Conservation (phyloP, 371 early-diverging fungal genomes). For the Mucor mucedo region DNA sequence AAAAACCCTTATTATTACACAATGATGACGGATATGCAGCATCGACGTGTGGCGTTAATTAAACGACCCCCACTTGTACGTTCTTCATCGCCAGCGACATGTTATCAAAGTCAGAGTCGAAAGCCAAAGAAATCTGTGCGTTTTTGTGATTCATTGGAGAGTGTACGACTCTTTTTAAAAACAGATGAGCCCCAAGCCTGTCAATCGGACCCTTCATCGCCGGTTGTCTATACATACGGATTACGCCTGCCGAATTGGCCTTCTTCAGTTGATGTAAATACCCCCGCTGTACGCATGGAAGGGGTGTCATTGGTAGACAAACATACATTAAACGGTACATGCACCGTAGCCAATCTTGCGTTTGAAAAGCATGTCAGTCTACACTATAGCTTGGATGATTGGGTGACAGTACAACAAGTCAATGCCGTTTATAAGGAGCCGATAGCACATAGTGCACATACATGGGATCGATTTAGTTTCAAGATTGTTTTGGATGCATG, state of each 20-base stretch:
- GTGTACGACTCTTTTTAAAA: conserved; percentile 61
- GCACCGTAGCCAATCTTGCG: conserved; percentile 78
- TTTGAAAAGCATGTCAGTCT: conserved; percentile 77
- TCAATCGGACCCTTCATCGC: conserved; percentile 41
- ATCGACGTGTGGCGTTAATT: conserved; percentile 16
- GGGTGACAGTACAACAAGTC: conserved; percentile 68
- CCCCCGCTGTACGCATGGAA: conserved; percentile 34
- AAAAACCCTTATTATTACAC: conserved; percentile 1
- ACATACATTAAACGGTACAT: conserved; percentile 50
- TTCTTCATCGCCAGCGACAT: conserved; percentile 11
- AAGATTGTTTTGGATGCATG: conserved; percentile 17
- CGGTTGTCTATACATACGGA: conserved; percentile 5
- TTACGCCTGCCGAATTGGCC: conserved; percentile 40
- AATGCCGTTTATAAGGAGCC: conserved; percentile 60
- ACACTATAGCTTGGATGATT: conserved; percentile 71
- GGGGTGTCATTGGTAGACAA: conserved; percentile 20
- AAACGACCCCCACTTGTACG: conserved; percentile 29
- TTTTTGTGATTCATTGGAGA: conserved; percentile 57
- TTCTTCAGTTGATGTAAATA: neutral
- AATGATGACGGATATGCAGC: neutral
- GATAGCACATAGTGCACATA: conserved; percentile 34
- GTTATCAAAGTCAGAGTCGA: neutral
- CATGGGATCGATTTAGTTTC: conserved; percentile 47
- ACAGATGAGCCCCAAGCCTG: conserved; percentile 62
- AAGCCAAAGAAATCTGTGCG: conserved; percentile 41